A percentile compares a stretch with the other conserved stretches of the same genome.
Evolutionary conservation across 768 basidiomycete species (phyloP).

Genomic region (Pleurotus citrinopileatus): DNA sequence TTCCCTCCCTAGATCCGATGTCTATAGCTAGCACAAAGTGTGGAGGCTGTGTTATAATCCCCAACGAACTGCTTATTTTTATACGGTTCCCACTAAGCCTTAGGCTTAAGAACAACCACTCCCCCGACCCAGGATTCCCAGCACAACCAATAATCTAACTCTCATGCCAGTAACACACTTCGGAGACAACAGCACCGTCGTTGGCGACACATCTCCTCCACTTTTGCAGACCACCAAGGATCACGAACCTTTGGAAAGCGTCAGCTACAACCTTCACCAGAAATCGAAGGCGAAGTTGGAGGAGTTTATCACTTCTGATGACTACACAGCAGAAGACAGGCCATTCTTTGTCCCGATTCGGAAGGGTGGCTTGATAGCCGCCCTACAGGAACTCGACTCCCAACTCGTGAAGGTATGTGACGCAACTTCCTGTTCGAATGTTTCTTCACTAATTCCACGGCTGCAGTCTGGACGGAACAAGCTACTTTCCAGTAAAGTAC

Average conservation of each 20-base stretch:
- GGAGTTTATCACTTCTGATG: constrained; percentile 40
- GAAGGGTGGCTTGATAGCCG: constrained; percentile 63
- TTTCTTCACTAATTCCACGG: constrained; percentile 10
- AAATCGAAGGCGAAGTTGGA: constrained; percentile 23
- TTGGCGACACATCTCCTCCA: constrained; percentile 29
- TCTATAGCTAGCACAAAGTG: neutral
- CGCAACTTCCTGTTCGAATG: neutral
- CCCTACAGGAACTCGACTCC: constrained; percentile 65
- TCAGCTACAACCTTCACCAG: constrained; percentile 10
- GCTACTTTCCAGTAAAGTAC: constrained; percentile 63
- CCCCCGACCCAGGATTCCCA: neutral
- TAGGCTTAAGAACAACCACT: neutral
- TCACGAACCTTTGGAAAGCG: neutral
- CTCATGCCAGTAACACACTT: constrained; percentile 32
- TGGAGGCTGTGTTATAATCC: neutral
- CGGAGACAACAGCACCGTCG: constrained; percentile 43
- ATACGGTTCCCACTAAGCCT: neutral
- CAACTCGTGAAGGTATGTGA: constrained; percentile 51
- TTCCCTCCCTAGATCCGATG: neutral
- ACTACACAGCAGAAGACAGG: constrained; percentile 52
- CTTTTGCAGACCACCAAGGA: constrained; percentile 3
- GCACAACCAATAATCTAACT: neutral
- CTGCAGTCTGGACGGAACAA: constrained; percentile 51
- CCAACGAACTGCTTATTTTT: neutral
- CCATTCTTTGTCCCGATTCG: constrained; percentile 73